Conservation (phyloP, 2,329 filamentous ascomycete species). For the Colletotrichum tanaceti region DNA sequence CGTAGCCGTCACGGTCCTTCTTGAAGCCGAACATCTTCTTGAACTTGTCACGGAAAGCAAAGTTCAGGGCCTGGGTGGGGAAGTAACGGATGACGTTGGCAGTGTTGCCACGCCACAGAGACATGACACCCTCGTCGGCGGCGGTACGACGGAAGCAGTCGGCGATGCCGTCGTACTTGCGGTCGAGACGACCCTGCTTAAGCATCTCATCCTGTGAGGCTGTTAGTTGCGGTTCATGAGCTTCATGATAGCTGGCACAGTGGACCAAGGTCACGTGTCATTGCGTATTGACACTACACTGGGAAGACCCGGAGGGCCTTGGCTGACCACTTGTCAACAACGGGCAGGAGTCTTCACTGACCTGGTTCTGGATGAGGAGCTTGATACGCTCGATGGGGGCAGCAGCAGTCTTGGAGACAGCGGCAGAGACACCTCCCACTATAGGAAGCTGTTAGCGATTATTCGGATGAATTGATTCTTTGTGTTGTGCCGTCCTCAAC, state of each 20-base stretch:
- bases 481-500: not conserved
- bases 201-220: constrained; percentile 95
- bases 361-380: constrained; percentile 99
- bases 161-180: constrained; percentile 91
- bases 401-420: constrained; percentile 99
- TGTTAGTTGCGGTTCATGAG: constrained; percentile 47
- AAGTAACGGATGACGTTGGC: constrained; percentile 99
- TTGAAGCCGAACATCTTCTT: constrained; percentile 99
- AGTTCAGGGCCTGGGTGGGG: constrained; percentile 99
- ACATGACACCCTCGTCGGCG: constrained; percentile 90
- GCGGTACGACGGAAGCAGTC: constrained; percentile 97
- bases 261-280: constrained; percentile 32
- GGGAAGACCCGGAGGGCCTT: constrained; percentile 22
- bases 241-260: not conserved
- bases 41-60: constrained; percentile 99
- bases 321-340: constrained; percentile 21
- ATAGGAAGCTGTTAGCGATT: constrained; percentile 48
- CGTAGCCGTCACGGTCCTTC: constrained; percentile 99
- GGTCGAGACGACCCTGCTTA: constrained; percentile 97
- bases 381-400: constrained; percentile 99
- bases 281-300: not conserved
- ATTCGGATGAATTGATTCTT: too few species aligned
- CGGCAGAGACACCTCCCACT: constrained; percentile 99
- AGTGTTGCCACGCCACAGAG: constrained; percentile 99
- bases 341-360: constrained; percentile 62